Base-by-base conservation (phyloP, 2,329 filamentous ascomycete species). In the Rachicladosporium sp. region DNA sequence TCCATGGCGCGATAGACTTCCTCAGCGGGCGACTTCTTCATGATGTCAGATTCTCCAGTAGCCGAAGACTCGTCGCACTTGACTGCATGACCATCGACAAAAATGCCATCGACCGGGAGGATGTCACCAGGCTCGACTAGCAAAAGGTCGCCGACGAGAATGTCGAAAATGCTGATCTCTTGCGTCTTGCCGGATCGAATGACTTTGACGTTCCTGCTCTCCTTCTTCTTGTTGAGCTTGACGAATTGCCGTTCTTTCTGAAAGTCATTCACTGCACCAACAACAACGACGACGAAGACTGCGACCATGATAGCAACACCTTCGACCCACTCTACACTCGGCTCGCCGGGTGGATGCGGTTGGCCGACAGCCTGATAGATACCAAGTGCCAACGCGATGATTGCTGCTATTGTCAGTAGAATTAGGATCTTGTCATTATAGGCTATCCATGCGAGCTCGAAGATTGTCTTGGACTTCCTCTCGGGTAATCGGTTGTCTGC, bases 401-500 rank as follows among this genome's bases (percentile, higher is more conserved):
- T 66, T 1, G 82, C 82, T 6, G 82, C 81, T 12, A 78, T 67
- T 1, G 79, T 80, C 43, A 86, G 66, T 4, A 86, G 63, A 40
- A 86, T 81, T 38, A 86, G 65, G 8, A 88, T 76, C 52, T 87
- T 88, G 60, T 88, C 82, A 54, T 87, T 86, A 62, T 84, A 85
- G 1, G 82, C 81, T 51, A 85, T 80, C 82, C 82, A 88, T 46
- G 84, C 81, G 32, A 87, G 63, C 52, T 78, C 68, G 44, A 80
- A 66, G 37, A 87, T 76, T 31, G 68, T 78, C 56, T 85, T 86
- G 15, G 77, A 67, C 52, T 81, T 82, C 50, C 74, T 74, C 47
- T 75, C 76, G 0, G 82, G 82, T 29, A 88, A 63, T 33, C 75
- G 68, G 54, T 87, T 87, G 46, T 76, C 72, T 38, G 74, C 76